Evolutionary conservation across 352 stramenopile genomes (phyloP).

Genomic region (Peronospora tabacina): DNA sequence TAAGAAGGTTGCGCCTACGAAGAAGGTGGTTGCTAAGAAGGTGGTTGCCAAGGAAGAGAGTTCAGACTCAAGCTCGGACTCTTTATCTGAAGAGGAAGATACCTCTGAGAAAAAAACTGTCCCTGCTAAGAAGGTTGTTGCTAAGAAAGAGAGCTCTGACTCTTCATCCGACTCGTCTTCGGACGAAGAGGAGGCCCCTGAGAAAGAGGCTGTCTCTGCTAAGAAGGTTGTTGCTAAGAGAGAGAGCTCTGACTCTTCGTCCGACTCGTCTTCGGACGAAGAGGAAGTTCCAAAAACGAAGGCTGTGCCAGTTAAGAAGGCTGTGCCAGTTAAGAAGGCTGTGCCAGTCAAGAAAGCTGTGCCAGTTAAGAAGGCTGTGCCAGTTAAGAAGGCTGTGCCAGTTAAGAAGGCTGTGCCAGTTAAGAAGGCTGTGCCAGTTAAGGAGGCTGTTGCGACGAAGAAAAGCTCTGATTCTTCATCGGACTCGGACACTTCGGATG

Average conservation of each 20-base stretch:
- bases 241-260: constrained; percentile 31
- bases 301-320: constrained; percentile 1
- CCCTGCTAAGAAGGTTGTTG: constrained; percentile 33
- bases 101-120: constrained; percentile 37
- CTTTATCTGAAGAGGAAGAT: constrained; percentile 31
- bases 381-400: constrained; percentile 35
- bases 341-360: too few species aligned
- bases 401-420: constrained; percentile 32
- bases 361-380: constrained; percentile 24
- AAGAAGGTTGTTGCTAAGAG: constrained; percentile 59
- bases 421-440: constrained; percentile 21
- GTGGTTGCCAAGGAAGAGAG: constrained; percentile 39
- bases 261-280: constrained; percentile 58
- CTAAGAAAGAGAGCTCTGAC: constrained; percentile 37
- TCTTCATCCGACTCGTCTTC: constrained; percentile 33
- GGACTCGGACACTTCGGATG: constrained; percentile 49
- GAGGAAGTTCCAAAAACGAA: constrained; percentile 33
- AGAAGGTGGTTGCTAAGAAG: constrained; percentile 22
- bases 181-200: constrained; percentile 31
- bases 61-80: constrained; percentile 26
- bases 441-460: constrained; percentile 41
- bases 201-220: constrained; percentile 36
- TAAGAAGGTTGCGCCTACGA: constrained; percentile 21
- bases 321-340: too few species aligned
- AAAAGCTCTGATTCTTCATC: constrained; percentile 18